Base-by-base conservation (phyloP, 192 early-diverging fungal species). In the Dimargaris cristalligena region DNA sequence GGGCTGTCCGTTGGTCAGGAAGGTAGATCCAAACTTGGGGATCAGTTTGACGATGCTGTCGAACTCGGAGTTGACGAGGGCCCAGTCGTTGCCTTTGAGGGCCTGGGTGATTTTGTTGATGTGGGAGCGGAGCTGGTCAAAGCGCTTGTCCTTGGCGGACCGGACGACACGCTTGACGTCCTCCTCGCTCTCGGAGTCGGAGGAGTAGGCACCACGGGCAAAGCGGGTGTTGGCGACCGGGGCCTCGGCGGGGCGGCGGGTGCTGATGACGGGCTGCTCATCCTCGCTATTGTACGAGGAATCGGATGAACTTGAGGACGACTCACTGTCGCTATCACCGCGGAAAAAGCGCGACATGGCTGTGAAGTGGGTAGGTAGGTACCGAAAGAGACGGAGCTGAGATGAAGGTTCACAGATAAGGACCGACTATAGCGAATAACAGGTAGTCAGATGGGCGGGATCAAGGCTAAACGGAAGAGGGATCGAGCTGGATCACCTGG, bases 281-380 rank as follows among this genome's bases (percentile, higher is more conserved):
- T 78, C 71, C 51, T 74, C 75, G 46, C 79, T 81, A 64, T 65
- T 65, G 54, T 72, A 72, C 31, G 77, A 81, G 45, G 80, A 79
- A 49, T 76, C 80, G 58, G 77, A 78, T 9, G 70, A 71, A 50
- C 70, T 72, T 38, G 68, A 69, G 59, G 78, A 84, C 63, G 79
- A 81, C 62, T 84, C 81, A 31, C 74, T 76, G 62, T 82, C 82
- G 60, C 74, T 68, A 20, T 73, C 77, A 51, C 78, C 76, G 52
- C 81, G 81, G 79, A 92, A 92, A 66, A 92, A 92, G 66, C 90
- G 88, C 58, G 89, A 89, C 89, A 89, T 88, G 61, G n/a, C n/a
- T n/a, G n/a, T n/a, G n/a, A n/a, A n/a, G n/a, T n/a, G n/a, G n/a
- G n/a, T n/a, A n/a, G n/a, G n/a, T n/a, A n/a, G n/a, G n/a, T n/a